Percentiles rank a stretch among this genome's conserved stretches.
phyloP scores from a whole-genome alignment of 176 grass and related monocot genomes.

The Paspalum notatum region DNA sequence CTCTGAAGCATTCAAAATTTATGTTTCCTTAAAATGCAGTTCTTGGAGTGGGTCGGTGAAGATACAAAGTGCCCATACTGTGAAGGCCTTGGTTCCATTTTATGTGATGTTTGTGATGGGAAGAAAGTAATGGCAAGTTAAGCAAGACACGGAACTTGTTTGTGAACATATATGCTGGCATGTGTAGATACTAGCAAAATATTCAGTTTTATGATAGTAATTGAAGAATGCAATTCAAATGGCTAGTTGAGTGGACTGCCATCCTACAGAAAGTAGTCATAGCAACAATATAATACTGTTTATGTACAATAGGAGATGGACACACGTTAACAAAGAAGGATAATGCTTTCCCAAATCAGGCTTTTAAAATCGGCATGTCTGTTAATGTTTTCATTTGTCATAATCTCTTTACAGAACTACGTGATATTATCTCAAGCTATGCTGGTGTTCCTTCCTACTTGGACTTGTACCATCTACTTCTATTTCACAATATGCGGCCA shows the following conservation, averaged over 20 bases:
- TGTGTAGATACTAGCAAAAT: conserved; percentile 40
- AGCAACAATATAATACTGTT: conserved; percentile 13
- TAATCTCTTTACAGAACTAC: neutral
- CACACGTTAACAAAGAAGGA: conserved; percentile 17
- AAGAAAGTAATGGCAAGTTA: conserved; percentile 50
- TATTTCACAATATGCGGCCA: neutral
- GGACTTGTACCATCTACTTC: neutral
- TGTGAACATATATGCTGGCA: neutral
- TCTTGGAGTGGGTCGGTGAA: conserved; percentile 95
- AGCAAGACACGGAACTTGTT: conserved; percentile 6
- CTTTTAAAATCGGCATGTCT: conserved; percentile 1
- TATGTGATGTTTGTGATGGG: conserved; percentile 85
- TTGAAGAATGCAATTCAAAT: conserved; percentile 10
- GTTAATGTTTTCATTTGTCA: conserved; percentile 15
- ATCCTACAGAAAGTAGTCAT: conserved; percentile 10
- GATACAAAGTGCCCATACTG: conserved; percentile 88
- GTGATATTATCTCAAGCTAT: neutral
- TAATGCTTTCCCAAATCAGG: conserved; percentile 4
- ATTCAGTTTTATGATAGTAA: conserved; percentile 6
- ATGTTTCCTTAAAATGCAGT: conserved; percentile 54
- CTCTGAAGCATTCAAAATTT: neutral
- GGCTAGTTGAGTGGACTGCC: neutral
- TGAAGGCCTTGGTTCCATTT: conserved; percentile 69
- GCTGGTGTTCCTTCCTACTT: conserved; percentile 1
- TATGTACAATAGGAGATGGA: conserved; percentile 30